These are phyloP conservation scores for Tuber calosporum DNA, from an alignment of 495 filamentous ascomycete species.

Conservation along the genomic window DNA sequence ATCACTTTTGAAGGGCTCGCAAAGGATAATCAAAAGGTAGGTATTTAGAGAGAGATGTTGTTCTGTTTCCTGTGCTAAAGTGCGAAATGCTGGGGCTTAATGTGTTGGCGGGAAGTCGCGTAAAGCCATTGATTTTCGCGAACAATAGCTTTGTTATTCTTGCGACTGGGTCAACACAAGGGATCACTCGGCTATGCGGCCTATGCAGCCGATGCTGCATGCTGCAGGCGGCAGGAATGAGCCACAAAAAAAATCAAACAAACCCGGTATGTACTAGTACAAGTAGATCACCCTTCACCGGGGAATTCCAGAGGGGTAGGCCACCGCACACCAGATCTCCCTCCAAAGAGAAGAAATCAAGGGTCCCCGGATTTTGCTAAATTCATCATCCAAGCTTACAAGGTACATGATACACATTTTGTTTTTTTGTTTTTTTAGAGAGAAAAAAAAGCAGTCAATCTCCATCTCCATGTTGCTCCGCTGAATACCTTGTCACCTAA, in stretches of 20 bases:
- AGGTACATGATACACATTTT: not conserved
- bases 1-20: conserved; percentile 7
- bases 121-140: not conserved
- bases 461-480: not conserved
- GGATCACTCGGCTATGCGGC: not conserved
- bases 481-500: not conserved
- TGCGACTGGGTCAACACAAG: not conserved
- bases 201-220: not conserved
- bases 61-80: not conserved
- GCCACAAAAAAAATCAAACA: not conserved
- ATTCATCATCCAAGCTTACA: not conserved
- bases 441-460: not conserved
- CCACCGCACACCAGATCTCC: not conserved
- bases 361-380: not conserved
- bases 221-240: not conserved
- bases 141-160: not conserved
- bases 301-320: not conserved
- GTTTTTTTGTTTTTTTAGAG: not conserved
- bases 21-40: not conserved
- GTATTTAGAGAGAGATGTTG: not conserved
- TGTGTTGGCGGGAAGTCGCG: conserved; percentile 1
- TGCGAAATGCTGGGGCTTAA: not conserved
- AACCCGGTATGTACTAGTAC: too few relatives aligned
- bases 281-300: not conserved
- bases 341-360: not conserved